Percentiles rank a stretch among this genome's conserved stretches.
Conservation (phyloP, 352 stramenopile genomes). For the Pythium catenulatum region DNA sequence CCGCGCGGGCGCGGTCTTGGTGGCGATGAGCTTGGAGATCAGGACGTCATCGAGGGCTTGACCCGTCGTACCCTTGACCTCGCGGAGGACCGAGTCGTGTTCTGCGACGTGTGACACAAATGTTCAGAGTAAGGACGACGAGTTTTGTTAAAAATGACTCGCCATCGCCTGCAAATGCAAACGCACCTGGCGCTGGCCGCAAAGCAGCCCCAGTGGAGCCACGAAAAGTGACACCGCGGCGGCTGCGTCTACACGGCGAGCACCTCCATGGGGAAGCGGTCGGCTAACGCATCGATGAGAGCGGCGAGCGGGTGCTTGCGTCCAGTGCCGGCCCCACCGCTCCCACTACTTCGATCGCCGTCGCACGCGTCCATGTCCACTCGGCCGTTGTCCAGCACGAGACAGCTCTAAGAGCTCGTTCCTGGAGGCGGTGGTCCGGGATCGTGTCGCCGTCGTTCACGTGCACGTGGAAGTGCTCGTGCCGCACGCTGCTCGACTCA, state of each 20-base stretch:
- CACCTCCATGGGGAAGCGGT: conserved; percentile 90
- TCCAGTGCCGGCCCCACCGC: too few relatives aligned
- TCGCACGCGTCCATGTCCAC: conserved; percentile 62
- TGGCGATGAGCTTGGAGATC: conserved; percentile 65
- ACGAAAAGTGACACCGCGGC: conserved; percentile 87
- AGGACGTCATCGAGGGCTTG: conserved; percentile 81
- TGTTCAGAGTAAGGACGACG: background rate
- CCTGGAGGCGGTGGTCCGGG: conserved; percentile 63
- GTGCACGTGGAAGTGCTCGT: conserved; percentile 81
- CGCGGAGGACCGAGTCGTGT: conserved; percentile 88
- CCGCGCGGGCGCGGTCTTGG: conserved; percentile 25
- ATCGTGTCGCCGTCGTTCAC: conserved; percentile 82
- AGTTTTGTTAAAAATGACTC: too few relatives aligned
- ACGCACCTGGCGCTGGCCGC: conserved; percentile 74
- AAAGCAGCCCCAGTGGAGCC: conserved; percentile 90
- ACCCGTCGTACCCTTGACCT: conserved; percentile 88
- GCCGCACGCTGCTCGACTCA: conserved; percentile 80
- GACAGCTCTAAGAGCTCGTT: conserved; percentile 85
- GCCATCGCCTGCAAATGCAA: too few relatives aligned
- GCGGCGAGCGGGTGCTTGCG: conserved; percentile 72
- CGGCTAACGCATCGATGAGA: conserved; percentile 80
- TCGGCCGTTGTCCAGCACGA: conserved; percentile 74
- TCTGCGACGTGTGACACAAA: conserved; percentile 59
- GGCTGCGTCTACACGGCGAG: conserved; percentile 88
- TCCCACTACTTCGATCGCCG: too few relatives aligned